Conservation (phyloP, 176 grass and related monocot species). For the Carex parvula region DNA sequence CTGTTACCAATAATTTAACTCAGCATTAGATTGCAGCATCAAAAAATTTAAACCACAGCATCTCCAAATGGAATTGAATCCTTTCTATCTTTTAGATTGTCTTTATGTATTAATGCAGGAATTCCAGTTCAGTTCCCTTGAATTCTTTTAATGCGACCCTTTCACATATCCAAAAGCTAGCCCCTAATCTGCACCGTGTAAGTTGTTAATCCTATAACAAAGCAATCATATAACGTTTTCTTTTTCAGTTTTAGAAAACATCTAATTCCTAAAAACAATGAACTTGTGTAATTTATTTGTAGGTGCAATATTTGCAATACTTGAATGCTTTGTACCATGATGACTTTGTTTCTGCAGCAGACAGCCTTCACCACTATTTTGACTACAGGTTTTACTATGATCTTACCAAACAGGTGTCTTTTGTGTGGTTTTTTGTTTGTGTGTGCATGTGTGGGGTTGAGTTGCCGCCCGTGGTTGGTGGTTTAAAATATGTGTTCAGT, state of each 20-base stretch:
- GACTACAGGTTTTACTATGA: conserved; percentile 70
- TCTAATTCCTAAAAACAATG: conserved; percentile 10
- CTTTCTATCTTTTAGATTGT: neutral
- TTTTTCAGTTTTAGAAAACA: conserved; percentile 17
- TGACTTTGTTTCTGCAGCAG: conserved; percentile 73
- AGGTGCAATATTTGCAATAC: conserved; percentile 92
- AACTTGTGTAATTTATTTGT: conserved; percentile 29
- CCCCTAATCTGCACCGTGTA: conserved; percentile 87
- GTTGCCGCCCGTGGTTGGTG: neutral
- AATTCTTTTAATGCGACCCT: conserved; percentile 84
- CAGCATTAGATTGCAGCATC: neutral
- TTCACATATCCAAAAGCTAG: conserved; percentile 70
- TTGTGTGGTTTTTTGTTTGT: neutral
- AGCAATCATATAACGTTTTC: conserved; percentile 13
- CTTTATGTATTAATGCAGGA: conserved; percentile 42
- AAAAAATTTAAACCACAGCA: neutral
- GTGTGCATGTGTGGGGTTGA: neutral
- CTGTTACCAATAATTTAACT: conserved; percentile 4
- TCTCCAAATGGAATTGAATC: conserved; percentile 2
- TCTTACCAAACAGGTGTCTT: neutral
- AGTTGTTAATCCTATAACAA: conserved; percentile 31
- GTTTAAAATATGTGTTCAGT: neutral
- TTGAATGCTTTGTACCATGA: conserved; percentile 83
- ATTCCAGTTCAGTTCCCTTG: conserved; percentile 67
- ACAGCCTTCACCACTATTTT: conserved; percentile 92